Conservation (phyloP, 139 green algal species). For the Picocystis salinarum region DNA sequence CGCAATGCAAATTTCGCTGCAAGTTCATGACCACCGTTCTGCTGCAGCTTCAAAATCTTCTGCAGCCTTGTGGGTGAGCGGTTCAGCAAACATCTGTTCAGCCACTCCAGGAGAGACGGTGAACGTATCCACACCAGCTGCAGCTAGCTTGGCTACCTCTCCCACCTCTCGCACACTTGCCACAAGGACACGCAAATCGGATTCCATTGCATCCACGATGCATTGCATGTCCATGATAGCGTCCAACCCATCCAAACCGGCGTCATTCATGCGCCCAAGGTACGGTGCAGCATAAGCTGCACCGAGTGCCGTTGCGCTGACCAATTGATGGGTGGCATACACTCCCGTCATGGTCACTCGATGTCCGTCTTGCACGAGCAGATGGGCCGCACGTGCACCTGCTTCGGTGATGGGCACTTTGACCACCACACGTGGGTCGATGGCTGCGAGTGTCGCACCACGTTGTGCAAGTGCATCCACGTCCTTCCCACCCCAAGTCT, state of each 20-base stretch:
- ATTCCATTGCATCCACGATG: conserved; percentile 17
- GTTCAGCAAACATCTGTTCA: conserved; percentile 20
- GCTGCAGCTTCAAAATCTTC: conserved; percentile 15
- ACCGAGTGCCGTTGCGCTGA: conserved; percentile 35
- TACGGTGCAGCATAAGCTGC: conserved; percentile 63
- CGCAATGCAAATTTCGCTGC: too few species aligned
- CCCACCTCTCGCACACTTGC: conserved; percentile 28
- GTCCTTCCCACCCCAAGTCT: conserved; percentile 48
- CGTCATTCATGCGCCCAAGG: conserved; percentile 54
- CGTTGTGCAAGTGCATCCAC: conserved; percentile 24
- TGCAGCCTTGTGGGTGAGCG: conserved; percentile 20
- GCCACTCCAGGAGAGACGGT: conserved; percentile 44
- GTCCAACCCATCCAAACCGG: conserved; percentile 4
- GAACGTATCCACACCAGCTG: conserved; percentile 43
- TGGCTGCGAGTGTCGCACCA: conserved; percentile 21
- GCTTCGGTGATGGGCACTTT: conserved; percentile 53
- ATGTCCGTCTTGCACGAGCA: background rate
- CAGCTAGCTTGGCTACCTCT: conserved; percentile 34
- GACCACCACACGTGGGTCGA: conserved; percentile 13
- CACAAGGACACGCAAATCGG: conserved; percentile 43
- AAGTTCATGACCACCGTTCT: too few species aligned
- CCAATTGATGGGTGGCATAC: conserved; percentile 30
- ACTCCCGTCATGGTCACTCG: conserved; percentile 9
- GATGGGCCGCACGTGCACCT: conserved; percentile 15
- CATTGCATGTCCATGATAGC: background rate